Evolutionary conservation across 208 protist genomes (phyloP), one percentile per base, ranked within the genome.

Genomic region (Trypanosoma platydactyli): DNA sequence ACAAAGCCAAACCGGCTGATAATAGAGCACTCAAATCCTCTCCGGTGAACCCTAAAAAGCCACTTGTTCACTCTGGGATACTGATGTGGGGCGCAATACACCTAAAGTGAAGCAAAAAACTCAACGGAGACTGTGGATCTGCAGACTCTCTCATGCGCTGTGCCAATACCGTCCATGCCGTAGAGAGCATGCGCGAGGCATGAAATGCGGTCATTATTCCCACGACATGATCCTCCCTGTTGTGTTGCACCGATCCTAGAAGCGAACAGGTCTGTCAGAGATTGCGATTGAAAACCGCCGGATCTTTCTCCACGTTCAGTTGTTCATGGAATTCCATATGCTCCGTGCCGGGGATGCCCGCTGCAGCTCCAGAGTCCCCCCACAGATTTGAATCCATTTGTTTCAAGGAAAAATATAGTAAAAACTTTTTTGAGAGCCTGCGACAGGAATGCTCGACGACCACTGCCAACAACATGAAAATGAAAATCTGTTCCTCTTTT

Each of bases 111-210:
- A 68, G 61, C 40, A 88, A 62, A 5, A 88, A 70, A 59, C 53
- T 68, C 1, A 88, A 51, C 59, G 85, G 79, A 16, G 68, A 58
- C 2, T 45, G 20, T 5, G 59, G 24, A 3, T 53, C 58, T 25
- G n/a, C 29, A 18, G 69, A 61, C 57, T 85, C 76, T 27, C 73
- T 72, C 25, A 88, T 54, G 46, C 68, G 71, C 48, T 83, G 76
- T 27, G 85, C 73, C 6, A 88, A 53, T 5, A 83, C 83, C 0
- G 79, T 79, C 79, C 83, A 88, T 35, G 79, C 64, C 13, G 79
- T 83, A 27, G 73, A 58, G 42, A 73, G 46, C 66, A 69, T 61
- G 22, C 58, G 30, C 38, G 66, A 59, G 56, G 65, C 33, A 42
- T 77, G 54, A 35, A 66, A 30, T 30, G 55, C 53, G 44, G 73